These are phyloP conservation scores for Erythrophleum fordii DNA, from an alignment of 306 rosid genomes.

Conservation along the genomic window DNA sequence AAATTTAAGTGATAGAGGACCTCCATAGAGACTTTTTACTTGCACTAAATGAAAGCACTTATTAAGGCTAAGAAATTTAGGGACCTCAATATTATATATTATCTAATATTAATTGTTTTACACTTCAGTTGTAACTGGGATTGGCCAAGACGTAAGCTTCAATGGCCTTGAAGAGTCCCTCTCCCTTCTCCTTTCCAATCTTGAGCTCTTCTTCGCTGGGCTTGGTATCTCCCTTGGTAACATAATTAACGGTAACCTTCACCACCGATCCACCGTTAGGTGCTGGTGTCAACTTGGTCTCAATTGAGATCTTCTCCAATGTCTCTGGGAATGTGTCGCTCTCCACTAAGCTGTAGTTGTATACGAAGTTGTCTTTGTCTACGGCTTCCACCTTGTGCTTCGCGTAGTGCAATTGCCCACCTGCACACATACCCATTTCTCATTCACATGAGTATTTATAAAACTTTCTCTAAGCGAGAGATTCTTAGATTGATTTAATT, in stretches of 20 bases:
- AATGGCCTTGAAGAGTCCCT: constrained; percentile 21
- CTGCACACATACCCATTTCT: background rate
- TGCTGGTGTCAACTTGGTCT: constrained; percentile 29
- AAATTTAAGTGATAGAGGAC: no score
- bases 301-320: constrained; percentile 1
- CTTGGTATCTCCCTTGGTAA: background rate
- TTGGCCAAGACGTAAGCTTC: constrained; percentile 25
- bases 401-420: background rate
- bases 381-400: constrained; percentile 20
- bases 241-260: background rate
- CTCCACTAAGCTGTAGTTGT: constrained; percentile 14
- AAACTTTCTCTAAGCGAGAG: background rate
- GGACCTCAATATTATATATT: background rate
- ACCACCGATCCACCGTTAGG: background rate
- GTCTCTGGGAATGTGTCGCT: background rate
- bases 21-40: no score
- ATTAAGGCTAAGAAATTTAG: background rate
- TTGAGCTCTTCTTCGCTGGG: constrained; percentile 30
- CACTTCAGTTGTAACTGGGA: background rate
- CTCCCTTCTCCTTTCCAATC: constrained; percentile 21
- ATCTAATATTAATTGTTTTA: background rate
- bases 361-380: background rate
- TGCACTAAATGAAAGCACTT: background rate
- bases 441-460: background rate
- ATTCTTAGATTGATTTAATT: no score